Evolutionary conservation across 2,329 filamentous ascomycete genomes (phyloP), one percentile per base, ranked within the genome.

Genomic region (Tolypocladium inflatum): DNA sequence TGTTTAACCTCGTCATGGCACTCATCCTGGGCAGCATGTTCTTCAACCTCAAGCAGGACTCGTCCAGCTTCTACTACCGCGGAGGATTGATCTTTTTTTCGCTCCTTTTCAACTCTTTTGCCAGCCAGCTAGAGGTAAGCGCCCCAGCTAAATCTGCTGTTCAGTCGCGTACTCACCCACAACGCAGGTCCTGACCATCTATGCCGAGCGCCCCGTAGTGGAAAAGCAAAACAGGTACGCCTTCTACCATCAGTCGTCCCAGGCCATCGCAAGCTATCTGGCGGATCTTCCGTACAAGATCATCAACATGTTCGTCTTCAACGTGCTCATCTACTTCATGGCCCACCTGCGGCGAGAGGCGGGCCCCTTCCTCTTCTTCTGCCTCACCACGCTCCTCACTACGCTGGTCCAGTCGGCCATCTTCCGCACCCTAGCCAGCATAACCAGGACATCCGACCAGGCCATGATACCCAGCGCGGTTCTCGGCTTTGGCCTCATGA

Each of bases 201-300:
- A 94, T 69, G 84, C 89, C 2, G 91, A 96, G 81, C 87, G 92
- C 43, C 88, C 89, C 1, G 96, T 96, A 65, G 90, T 97, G 60
- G 91, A 96, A 69, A 96, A 96, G 70, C 92, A 97, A 65, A 76
- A 81, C 58, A 85, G 88, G 58, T 96, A 96, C 69, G 91, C 91
- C 21, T 80, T 96, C n/a, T 96, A 96, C 66, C 92, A 96, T 67
- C 91, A 92, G 0, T 91, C 88, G 11, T 88, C 91, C n/a, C 91
- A 97, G 78, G 90, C 91, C 19, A 80, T 90, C 59, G 85, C 89
- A 0, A 94, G 89, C 11, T 94, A 96, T 87, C 73, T 96, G 37
- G 88, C 84, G 61, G 92, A 96, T 65, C 75, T 95, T 73, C 92
- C 92, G 0, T 90, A 90, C 73, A 96, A 74, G 63, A 72, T 95